Base-by-base conservation (phyloP, 2,329 filamentous ascomycete genomes). In the Eutypella sp. region DNA sequence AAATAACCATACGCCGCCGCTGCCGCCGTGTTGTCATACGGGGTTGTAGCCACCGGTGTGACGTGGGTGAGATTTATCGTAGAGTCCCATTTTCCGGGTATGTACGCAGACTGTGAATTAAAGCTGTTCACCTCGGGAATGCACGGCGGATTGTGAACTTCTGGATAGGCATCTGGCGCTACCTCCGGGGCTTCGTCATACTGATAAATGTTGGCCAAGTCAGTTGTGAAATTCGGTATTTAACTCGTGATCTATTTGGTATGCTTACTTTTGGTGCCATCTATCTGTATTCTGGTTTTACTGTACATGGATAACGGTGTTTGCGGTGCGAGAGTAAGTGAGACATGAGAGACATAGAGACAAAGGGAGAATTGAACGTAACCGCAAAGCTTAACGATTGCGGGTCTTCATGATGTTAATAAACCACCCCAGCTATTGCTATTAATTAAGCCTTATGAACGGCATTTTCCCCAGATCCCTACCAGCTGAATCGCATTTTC, bases 111-210 rank as follows among this genome's bases (percentile, higher is more conserved):
- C 40, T 39, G 44, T 37, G 50, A 47, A n/a, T 33, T 45, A 43
- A 48, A 51, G 4, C 42, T 24, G 19, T 49, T 48, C 3, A 57
- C 47, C 47, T 60, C 59, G n/a, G 56, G 56, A 15, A 45, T 50
- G 13, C 55, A 42, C 24, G 53, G 51, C n/a, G 60, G 60, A n/a
- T 56, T 50, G 41, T 64, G 60, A n/a, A 63, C 59, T 42, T 64
- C 61, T 4, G 60, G 61, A 20, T 51, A 52, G 42, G 29, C 49
- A 18, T 52, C 48, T 42, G 50, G 49, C 33, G 54, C 52, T n/a
- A 61, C 38, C 45, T 64, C 60, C 22, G 60, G 61, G n/a, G 61
- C 61, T 36, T 63, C 60, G 36, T 62, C 55, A 42, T 60, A 60
- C 61, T 64, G 13, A 11, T 11, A 33, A 33, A n/a, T 5, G 13